A percentile compares a stretch with the other conserved stretches of the same genome.
Evolutionary conservation across 441 rosid species (phyloP).

Genomic region (Populus hybrid): DNA sequence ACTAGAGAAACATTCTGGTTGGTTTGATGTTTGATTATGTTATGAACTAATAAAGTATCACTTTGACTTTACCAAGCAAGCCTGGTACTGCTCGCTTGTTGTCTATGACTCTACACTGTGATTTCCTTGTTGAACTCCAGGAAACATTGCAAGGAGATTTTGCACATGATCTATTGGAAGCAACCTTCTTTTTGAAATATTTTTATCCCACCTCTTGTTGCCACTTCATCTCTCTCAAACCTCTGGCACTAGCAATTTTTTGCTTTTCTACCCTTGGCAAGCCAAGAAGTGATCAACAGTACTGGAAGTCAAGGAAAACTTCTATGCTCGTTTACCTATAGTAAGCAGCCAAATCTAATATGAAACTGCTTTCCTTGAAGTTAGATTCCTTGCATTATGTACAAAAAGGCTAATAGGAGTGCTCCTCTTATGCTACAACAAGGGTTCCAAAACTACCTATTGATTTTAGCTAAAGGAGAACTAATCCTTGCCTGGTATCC

Average conservation of each 20-base stretch:
- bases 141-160: background rate
- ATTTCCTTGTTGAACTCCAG: background rate
- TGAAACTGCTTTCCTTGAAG: background rate
- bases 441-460: background rate
- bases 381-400: background rate
- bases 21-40: background rate
- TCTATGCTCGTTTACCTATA: background rate
- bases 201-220: background rate
- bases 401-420: background rate
- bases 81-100: background rate
- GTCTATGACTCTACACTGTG: background rate
- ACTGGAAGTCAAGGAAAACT: background rate
- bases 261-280: background rate
- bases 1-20: too few relatives aligned
- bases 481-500: background rate
- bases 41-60: background rate
- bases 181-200: background rate
- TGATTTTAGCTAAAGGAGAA: background rate
- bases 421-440: background rate
- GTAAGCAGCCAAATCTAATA: background rate
- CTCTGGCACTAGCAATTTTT: background rate
- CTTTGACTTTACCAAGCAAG: background rate
- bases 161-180: background rate
- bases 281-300: background rate
- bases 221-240: background rate